phyloP scores from a whole-genome alignment of 192 early-diverging fungal genomes.

The Coemansia aciculifera region DNA sequence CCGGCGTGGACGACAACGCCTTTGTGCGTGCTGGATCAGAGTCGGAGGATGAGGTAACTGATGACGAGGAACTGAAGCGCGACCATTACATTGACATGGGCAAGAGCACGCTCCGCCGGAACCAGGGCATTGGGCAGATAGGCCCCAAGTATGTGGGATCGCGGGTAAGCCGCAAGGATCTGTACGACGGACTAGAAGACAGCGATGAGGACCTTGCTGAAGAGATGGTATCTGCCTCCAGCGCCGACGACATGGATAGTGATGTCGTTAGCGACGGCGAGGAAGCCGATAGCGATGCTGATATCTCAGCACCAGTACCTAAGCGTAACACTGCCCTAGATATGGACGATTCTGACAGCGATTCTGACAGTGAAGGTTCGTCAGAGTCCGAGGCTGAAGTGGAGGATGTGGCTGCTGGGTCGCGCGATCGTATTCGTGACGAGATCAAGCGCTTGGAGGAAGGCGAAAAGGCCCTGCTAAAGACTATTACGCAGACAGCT shows the following conservation, averaged over 20 bases:
- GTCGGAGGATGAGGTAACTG: conserved; percentile 52
- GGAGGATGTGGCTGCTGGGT: conserved; percentile 38
- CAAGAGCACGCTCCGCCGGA: conserved; percentile 65
- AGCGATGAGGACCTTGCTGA: conserved; percentile 29
- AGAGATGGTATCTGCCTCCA: conserved; percentile 21
- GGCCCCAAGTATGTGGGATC: conserved; percentile 75
- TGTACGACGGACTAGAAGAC: conserved; percentile 57
- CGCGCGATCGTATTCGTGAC: conserved; percentile 43
- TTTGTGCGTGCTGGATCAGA: conserved; percentile 47
- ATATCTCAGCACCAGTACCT: conserved; percentile 1
- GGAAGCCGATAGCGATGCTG: conserved; percentile 13
- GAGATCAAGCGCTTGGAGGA: conserved; percentile 74
- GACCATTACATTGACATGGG: conserved; percentile 73
- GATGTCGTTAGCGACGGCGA: conserved; percentile 43
- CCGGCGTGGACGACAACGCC: conserved; percentile 54
- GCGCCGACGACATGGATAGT: conserved; percentile 16
- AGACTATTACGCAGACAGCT: conserved; percentile 71
- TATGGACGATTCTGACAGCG: conserved; percentile 21
- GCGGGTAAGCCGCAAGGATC: conserved; percentile 63
- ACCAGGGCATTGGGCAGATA: conserved; percentile 62
- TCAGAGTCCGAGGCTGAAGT: conserved; percentile 24
- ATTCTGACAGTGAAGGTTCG: conserved; percentile 23
- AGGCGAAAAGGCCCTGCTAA: conserved; percentile 83
- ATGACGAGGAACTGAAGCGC: conserved; percentile 56
- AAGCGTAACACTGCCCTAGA: neutral